Conservation (phyloP, 768 basidiomycete genomes). For the Exsudoporus frostii region DNA sequence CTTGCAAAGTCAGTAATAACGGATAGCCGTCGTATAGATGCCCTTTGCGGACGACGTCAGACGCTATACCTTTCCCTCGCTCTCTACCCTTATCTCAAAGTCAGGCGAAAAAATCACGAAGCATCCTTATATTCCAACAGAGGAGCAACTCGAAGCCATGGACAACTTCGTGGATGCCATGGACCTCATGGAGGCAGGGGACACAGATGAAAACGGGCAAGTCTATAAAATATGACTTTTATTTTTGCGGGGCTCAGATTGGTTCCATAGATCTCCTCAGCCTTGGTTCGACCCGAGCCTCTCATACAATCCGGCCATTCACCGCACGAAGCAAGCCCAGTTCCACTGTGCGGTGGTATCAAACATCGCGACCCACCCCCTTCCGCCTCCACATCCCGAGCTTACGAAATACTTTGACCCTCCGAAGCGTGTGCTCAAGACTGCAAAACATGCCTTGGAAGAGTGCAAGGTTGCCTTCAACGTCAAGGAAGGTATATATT, state of each 20-base stretch:
- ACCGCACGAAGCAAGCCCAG: constrained; percentile 89
- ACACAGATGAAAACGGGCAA: constrained; percentile 74
- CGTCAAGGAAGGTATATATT: constrained; percentile 65
- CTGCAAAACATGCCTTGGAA: constrained; percentile 52
- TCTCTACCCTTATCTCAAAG: constrained; percentile 68
- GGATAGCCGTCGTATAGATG: constrained; percentile 49
- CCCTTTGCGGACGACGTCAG: constrained; percentile 95
- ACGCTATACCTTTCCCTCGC: constrained; percentile 80
- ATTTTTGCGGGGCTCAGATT: constrained; percentile 2
- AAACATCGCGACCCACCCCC: constrained; percentile 69
- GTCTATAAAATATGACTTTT: constrained; percentile 11
- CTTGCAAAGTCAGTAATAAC: neutral
- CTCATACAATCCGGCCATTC: constrained; percentile 87
- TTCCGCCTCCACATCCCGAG: constrained; percentile 84
- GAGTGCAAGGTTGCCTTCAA: constrained; percentile 66
- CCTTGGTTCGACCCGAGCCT: constrained; percentile 77
- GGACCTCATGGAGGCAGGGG: constrained; percentile 78
- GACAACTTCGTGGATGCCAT: constrained; percentile 82
- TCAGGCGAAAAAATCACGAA: constrained; percentile 69
- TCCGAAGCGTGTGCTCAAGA: constrained; percentile 64
- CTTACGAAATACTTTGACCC: constrained; percentile 81
- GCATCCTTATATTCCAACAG: constrained; percentile 82
- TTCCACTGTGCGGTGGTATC: constrained; percentile 81
- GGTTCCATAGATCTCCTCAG: constrained; percentile 44
- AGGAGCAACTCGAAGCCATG: constrained; percentile 79